phyloP scores from a whole-genome alignment of 148 eudicot species.

The Rhododendron griersonianum region DNA sequence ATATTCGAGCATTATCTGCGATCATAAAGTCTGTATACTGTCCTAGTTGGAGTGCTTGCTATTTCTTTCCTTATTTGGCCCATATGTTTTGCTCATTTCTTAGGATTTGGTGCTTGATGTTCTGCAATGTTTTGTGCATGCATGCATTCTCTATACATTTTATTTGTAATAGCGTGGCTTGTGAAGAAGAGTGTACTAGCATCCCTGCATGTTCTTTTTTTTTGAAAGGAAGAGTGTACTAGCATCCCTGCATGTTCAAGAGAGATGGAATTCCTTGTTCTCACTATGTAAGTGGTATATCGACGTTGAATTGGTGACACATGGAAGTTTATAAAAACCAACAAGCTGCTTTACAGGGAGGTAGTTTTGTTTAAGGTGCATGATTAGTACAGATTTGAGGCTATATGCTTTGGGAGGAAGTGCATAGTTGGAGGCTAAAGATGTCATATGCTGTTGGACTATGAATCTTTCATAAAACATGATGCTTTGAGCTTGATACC shows the following conservation, averaged over 20 bases:
- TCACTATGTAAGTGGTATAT: background rate
- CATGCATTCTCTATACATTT: background rate
- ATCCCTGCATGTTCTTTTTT: too few relatives aligned
- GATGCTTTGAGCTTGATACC: background rate
- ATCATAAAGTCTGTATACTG: background rate
- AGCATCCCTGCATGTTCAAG: background rate
- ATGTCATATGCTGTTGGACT: background rate
- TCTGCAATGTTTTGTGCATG: background rate
- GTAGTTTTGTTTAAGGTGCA: background rate
- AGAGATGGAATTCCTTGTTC: conserved; percentile 1
- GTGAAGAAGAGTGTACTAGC: background rate
- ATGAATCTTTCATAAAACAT: background rate
- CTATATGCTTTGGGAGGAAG: conserved; percentile 5
- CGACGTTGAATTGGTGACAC: background rate
- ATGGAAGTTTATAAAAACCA: background rate
- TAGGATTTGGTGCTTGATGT: background rate
- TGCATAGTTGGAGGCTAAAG: background rate
- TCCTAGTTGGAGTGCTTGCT: background rate
- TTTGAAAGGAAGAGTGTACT: background rate
- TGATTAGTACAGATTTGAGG: background rate
- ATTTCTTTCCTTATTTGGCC: background rate
- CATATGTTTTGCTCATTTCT: background rate
- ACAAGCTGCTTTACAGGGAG: background rate
- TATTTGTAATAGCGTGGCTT: background rate
- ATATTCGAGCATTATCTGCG: background rate